A percentile compares a stretch with the other conserved stretches of the same genome.
These are phyloP conservation scores for Naganishia onofrii DNA, from an alignment of 768 basidiomycete genomes.

Conservation along the genomic window DNA sequence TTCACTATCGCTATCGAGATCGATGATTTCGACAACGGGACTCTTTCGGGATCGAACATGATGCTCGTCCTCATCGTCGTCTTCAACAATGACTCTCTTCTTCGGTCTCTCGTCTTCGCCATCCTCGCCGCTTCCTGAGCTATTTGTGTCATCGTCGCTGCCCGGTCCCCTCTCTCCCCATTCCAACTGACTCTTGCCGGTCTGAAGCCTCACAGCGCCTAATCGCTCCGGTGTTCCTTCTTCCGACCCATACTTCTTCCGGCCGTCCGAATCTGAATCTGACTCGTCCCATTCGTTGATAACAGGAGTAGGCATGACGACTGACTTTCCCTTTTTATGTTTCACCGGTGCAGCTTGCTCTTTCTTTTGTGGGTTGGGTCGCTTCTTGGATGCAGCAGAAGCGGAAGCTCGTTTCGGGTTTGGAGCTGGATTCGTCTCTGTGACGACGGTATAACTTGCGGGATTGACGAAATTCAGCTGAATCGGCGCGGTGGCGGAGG, in stretches of 20 bases:
- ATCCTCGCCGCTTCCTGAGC: background rate
- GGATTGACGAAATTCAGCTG: constrained; percentile 16
- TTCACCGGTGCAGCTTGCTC: background rate
- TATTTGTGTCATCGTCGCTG: background rate
- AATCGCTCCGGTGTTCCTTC: constrained; percentile 21
- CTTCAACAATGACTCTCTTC: background rate
- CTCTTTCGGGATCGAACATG: background rate
- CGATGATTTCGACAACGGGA: background rate
- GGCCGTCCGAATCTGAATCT: background rate
- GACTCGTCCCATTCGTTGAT: background rate
- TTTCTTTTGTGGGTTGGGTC: background rate
- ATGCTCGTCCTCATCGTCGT: constrained; percentile 1
- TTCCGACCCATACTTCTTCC: background rate
- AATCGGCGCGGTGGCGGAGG: background rate
- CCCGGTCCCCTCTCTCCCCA: constrained; percentile 13
- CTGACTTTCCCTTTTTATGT: background rate
- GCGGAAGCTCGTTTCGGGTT: background rate
- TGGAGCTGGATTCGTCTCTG: background rate
- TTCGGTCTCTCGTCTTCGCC: background rate
- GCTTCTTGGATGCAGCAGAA: background rate
- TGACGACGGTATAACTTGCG: constrained; percentile 4
- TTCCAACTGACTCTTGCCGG: constrained; percentile 8
- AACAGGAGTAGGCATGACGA: background rate
- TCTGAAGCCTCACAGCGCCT: constrained; percentile 7
- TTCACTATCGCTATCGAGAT: constrained; percentile 4